phyloP scores from a whole-genome alignment of 2,329 filamentous ascomycete species.

The Ophiosphaerella herpotricha region DNA sequence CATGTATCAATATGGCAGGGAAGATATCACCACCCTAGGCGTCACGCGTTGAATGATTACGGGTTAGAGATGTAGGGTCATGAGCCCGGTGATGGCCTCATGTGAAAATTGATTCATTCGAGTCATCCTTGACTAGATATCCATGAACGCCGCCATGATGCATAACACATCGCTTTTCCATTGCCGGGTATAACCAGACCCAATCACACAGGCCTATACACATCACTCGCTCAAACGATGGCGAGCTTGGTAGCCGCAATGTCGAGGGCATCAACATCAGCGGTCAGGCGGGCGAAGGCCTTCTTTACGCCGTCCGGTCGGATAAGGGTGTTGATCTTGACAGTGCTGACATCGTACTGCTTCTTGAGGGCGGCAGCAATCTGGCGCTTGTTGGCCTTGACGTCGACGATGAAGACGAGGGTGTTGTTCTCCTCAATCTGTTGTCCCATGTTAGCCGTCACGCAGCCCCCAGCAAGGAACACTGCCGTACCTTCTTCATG shows the following conservation, averaged over 20 bases:
- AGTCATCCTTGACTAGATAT: constrained; percentile 43
- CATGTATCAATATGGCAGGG: not conserved
- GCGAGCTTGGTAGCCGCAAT: constrained; percentile 99
- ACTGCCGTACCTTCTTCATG: constrained; percentile 82
- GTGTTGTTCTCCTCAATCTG: constrained; percentile 99
- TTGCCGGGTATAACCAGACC: constrained; percentile 41
- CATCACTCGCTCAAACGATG: constrained; percentile 74
- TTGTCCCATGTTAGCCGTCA: not conserved
- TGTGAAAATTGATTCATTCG: constrained; percentile 43
- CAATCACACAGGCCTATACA: constrained; percentile 30
- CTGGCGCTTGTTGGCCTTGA: constrained; percentile 96
- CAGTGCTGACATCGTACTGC: constrained; percentile 95
- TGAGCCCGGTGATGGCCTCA: constrained; percentile 29
- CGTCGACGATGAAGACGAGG: constrained; percentile 93
- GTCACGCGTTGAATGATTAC: not conserved
- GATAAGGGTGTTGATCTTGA: constrained; percentile 99
- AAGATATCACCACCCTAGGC: not conserved
- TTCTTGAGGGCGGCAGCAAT: constrained; percentile 99
- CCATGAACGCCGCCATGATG: constrained; percentile 46
- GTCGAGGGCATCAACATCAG: constrained; percentile 97
- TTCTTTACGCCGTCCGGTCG: constrained; percentile 98
- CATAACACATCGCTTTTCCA: constrained; percentile 43
- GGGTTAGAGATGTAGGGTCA: not conserved
- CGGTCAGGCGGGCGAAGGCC: constrained; percentile 93
- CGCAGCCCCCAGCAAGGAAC: not conserved